Evolutionary conservation across 2,329 filamentous ascomycete genomes (phyloP), one percentile per base, ranked within the genome.

Genomic region (Xylariomycetidae sp.): DNA sequence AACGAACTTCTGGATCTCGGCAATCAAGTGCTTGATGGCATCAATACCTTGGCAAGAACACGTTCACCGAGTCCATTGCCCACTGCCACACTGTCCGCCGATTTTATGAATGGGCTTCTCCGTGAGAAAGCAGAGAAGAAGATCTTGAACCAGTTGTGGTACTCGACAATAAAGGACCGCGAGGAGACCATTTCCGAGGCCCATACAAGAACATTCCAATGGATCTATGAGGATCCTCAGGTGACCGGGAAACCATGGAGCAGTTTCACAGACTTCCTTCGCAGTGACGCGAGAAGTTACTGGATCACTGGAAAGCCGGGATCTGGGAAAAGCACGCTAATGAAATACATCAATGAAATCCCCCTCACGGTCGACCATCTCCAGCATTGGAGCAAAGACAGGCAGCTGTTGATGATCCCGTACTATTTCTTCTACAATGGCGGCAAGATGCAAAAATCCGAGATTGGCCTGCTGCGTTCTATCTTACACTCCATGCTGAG

Each of bases 281-380:
- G n/a, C 15, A 34, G 37, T 12, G 29, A 41, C 10, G 22, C 10
- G 5, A 23, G 29, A 6, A 31, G 14, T 6, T 53, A 46, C 19
- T 51, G 48, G 47, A 45, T 53, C 19, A 53, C 40, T 5, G 48
- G 48, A 8, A 50, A 53, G 32, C 39, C 47, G 2, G 48, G 44
- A 2, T 46, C 40, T 8, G 50, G 50, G 5, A 53, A 53, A 15
- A 44, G 36, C 19, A 53, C 48, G 2, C 29, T 49, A 18, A 42
- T 50, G 40, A 52, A 49, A 16, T 53, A 44, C 19, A 32, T 53
- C 3, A 31, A 29, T 1, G 13, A 28, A 4, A 31, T 41, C 7
- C 29, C 29, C 1, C 38, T 29, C 27, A 50, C 44, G 4, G 14
- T 25, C n/a, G n/a, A 35, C 3, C 18, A 42, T 10, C 43, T 54